Percentiles rank a stretch among this genome's conserved stretches.
phyloP scores from a whole-genome alignment of 306 rosid species.

The Lathyrus aphaca region DNA sequence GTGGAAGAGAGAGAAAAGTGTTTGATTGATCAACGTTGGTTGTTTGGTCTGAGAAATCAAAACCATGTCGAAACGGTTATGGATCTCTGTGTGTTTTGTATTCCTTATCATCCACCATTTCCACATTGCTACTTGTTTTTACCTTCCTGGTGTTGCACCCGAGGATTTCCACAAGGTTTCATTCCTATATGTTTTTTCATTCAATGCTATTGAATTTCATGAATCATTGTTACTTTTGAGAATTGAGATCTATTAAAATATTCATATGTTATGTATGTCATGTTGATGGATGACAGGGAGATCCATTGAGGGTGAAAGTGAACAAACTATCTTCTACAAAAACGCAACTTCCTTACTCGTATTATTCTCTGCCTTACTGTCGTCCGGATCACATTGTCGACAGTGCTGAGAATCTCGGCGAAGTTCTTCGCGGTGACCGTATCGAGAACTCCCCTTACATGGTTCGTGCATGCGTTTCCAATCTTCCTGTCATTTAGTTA shows the following conservation, averaged over 20 bases:
- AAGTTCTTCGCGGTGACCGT: constrained; percentile 91
- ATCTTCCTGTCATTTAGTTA: constrained; percentile 12
- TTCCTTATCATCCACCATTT: constrained; percentile 32
- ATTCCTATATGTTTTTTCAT: background rate
- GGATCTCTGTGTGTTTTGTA: constrained; percentile 60
- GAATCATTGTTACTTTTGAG: background rate
- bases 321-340: constrained; percentile 86
- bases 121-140: constrained; percentile 57
- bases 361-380: constrained; percentile 81
- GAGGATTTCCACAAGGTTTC: constrained; percentile 73
- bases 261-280: background rate
- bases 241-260: constrained; percentile 10
- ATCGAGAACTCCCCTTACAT: constrained; percentile 86
- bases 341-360: constrained; percentile 88
- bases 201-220: constrained; percentile 7
- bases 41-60: constrained; percentile 1
- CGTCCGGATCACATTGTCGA: constrained; percentile 68
- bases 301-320: constrained; percentile 74
- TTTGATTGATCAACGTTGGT: constrained; percentile 39
- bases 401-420: constrained; percentile 97
- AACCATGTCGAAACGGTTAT: constrained; percentile 61
- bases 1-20: constrained; percentile 4
- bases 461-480: constrained; percentile 43
- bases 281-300: constrained; percentile 63
- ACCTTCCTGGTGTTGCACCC: constrained; percentile 94